Percentiles rank a stretch among this genome's conserved stretches.
Evolutionary conservation across 176 grass and related monocot species (phyloP).

Genomic region (Metroxylon sagu): DNA sequence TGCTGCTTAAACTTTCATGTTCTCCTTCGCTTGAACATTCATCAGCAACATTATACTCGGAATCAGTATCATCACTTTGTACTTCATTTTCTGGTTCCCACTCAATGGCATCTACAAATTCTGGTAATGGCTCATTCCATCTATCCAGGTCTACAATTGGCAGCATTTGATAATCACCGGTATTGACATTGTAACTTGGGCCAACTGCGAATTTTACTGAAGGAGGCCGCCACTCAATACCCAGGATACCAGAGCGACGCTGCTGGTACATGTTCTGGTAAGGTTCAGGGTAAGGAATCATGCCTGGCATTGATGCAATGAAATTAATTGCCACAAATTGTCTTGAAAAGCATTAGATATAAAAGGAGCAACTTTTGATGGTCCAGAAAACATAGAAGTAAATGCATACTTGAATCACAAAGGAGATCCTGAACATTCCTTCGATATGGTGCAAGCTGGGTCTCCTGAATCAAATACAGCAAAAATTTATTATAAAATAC

Average conservation of each 20-base stretch:
- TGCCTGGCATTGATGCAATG: constrained; percentile 32
- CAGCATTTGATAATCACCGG: constrained; percentile 85
- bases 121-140: constrained; percentile 85
- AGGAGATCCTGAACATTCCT: constrained; percentile 94
- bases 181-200: constrained; percentile 80
- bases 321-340: no score
- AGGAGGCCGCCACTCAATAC: constrained; percentile 83
- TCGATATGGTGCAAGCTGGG: constrained; percentile 77
- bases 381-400: no score
- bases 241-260: constrained; percentile 69
- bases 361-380: no score
- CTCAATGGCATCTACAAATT: constrained; percentile 67
- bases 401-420: constrained; percentile 67
- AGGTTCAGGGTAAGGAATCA: constrained; percentile 93
- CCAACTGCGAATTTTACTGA: constrained; percentile 81
- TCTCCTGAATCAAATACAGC: constrained; percentile 47
- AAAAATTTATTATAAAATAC: background rate
- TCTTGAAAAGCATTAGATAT: no score
- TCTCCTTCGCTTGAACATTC: constrained; percentile 66
- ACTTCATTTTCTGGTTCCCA: constrained; percentile 75
- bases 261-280: constrained; percentile 94
- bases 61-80: constrained; percentile 91
- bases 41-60: constrained; percentile 87
- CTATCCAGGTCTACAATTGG: constrained; percentile 79
- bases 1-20: constrained; percentile 48